A percentile compares a stretch with the other conserved stretches of the same genome.
These are phyloP conservation scores for Talaromyces verruculosus DNA, from an alignment of 2,329 filamentous ascomycete species.

Conservation along the genomic window DNA sequence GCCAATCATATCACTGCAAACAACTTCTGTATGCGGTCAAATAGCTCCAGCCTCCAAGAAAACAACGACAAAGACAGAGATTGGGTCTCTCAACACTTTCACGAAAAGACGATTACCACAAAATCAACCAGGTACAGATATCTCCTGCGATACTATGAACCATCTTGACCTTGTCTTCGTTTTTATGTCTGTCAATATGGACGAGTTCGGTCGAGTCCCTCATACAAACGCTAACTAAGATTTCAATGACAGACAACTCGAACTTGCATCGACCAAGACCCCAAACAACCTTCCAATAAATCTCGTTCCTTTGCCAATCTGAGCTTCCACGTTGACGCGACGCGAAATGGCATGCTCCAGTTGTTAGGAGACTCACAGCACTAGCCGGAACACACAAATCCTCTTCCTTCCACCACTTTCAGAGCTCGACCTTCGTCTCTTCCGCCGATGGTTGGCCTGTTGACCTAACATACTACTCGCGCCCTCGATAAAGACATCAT, in stretches of 20 bases:
- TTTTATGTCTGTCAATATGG: not conserved
- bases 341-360: not conserved
- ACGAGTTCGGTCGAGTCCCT: not conserved
- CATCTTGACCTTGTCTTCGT: not conserved
- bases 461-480: not conserved
- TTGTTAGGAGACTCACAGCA: not conserved
- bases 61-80: slow-evolving; percentile 5
- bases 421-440: not conserved
- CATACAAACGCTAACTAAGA: not conserved
- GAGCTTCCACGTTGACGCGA: not conserved
- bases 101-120: not conserved
- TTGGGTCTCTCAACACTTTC: not conserved
- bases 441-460: slow-evolving; percentile 4
- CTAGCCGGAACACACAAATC: not conserved
- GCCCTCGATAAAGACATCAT: slow-evolving; percentile 10
- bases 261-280: not conserved
- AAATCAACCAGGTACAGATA: not conserved
- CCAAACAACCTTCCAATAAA: not conserved
- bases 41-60: slow-evolving; percentile 3
- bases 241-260: not conserved
- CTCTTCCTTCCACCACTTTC: not conserved
- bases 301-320: too few relatives aligned
- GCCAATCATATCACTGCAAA: not conserved
- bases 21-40: not conserved
- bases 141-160: too few relatives aligned